Base-by-base conservation (phyloP, 106 monocot genomes). In the Dactylorhiza incarnata region DNA sequence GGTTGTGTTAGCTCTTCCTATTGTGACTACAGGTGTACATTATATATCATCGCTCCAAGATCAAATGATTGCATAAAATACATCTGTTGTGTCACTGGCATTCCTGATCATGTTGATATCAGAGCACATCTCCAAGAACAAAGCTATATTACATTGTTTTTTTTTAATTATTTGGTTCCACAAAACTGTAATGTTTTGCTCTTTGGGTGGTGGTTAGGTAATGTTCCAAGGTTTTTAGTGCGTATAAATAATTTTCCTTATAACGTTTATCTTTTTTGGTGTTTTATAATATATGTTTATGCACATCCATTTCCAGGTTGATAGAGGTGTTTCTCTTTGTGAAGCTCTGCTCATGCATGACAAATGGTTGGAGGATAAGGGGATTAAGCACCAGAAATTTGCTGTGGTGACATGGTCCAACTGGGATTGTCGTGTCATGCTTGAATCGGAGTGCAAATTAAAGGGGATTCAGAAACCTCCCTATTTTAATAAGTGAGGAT, bases 301-400 rank as follows among this genome's bases (percentile, higher is more conserved):
- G 3, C 45, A n/a, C 7, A 69, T 69, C 13, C 9, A 43, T 69
- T 46, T 69, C 45, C 79, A 97, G 96, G 96, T 99, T 48, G 91
- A 99, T 80, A 79, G 83, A 83, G 97, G 97, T 50, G 97, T 99
- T 70, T 76, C 91, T 80, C 74, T 99, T 25, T 85, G 84, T 66
- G 94, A 94, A 86, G 97, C 94, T 78, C 77, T 99, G 44, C 82
- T 91, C 37, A 86, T 94, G 94, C 97, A 99, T 83, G 97, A 99
- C 72, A 94, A 82, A 63, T 99, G 97, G 97, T 76, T 99, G 81
- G 97, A 99, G 76, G 84, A 86, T 17, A 94, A 91, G 77, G 94
- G 97, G 9, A 91, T 99, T 16, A 99, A 99, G 76, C 78, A 94
- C 37, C 86, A 83, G 56, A 94, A 81, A 25, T 99, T 99, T 85